Evolutionary conservation across 768 basidiomycete genomes (phyloP), one percentile per base, ranked within the genome.

Genomic region (Daedalea quercina): DNA sequence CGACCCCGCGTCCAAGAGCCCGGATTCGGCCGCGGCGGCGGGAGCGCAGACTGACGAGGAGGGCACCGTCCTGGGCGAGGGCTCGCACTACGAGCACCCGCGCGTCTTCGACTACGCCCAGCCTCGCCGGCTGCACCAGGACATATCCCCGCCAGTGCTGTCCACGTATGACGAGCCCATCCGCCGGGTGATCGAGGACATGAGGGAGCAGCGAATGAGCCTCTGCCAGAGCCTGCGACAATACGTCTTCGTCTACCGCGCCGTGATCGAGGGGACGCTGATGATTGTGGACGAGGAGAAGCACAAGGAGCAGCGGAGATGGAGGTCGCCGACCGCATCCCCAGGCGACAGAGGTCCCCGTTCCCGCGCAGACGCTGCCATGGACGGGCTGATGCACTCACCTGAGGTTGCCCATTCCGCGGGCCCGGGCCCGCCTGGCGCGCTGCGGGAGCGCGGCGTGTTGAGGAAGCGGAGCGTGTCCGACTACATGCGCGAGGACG

Each of bases 151-250:
- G 3, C 76, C 76, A 17, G 70, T 74, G 43, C 68, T 90, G 54
- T 82, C 81, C 42, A 73, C 75, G 33, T 82, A 85, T 56, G 75
- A 78, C 28, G 86, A 91, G 44, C 95, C 95, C 2, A 79, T 96
- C 37, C 82, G 78, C 65, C 78, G 82, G 51, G 79, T 96, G 1
- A 75, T 97, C 47, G 91, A 94, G 69, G 90, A 94, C 64, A 92
- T 98, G 85, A 79, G 95, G 43, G 85, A 94, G 67, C 94, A 97
- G 70, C 76, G 95, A 50, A 98, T 98, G 95, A 93, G 90, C 62
- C 70, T 96, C 56, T 95, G 94, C 65, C 94, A 95, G 73, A 95
- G 89, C 67, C 70, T 94, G 63, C 74, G 94, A 53, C 95, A 98
- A 70, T 98, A 94, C 63, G 86, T 94, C 19, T 97, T 94, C 68